Base-by-base conservation (phyloP, 2,329 filamentous ascomycete species). In the Colletotrichum incanum region DNA sequence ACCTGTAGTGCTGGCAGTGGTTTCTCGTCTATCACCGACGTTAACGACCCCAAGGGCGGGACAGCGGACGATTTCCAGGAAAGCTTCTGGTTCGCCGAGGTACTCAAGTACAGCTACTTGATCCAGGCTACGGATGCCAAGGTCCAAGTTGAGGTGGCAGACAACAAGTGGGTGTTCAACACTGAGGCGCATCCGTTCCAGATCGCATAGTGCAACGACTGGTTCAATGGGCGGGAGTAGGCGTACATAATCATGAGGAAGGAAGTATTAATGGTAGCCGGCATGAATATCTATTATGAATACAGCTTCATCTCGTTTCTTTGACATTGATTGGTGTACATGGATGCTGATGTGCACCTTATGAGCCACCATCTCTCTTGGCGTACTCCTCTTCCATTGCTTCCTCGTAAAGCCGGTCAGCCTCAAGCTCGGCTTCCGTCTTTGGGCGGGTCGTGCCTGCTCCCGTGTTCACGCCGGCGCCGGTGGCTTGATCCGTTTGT, bases 1-100 rank as follows among this genome's bases (percentile, higher is more conserved):
- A 92, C 89, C 20, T 91, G 91, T 74, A 84, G 88, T 31, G 89
- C 88, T 0, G 89, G 89, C 8, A 91, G 88, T 28, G 94, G 93
- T 9, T 97, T 91, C 81, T 88, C 89, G 16, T 86, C 88, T 39
- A 84, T 97, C 67, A 79, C 77, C 0, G 81, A 97, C 78, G 93
- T 97, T 56, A 94, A 93, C 75, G 83, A 82, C 3, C 76, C 78
- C 4, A 86, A 85, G 39, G 93, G 93, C 12, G 93, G 93, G 1
- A 81, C 82, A 0, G 90, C 88, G 71, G 81, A 82, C 52, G 90
- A 97, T 80, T 92, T 92, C 79, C 93, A 96, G 86, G 94, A 97
- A 83, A 95, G 93, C 77, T 97, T 96, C 84, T 92, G 93, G 85
- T 94, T 97, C 80, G 94, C 94, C 0, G 94, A 97, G 84, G 93